Evolutionary conservation across 768 basidiomycete genomes (phyloP).

Genomic region (Agrocybe praecox): DNA sequence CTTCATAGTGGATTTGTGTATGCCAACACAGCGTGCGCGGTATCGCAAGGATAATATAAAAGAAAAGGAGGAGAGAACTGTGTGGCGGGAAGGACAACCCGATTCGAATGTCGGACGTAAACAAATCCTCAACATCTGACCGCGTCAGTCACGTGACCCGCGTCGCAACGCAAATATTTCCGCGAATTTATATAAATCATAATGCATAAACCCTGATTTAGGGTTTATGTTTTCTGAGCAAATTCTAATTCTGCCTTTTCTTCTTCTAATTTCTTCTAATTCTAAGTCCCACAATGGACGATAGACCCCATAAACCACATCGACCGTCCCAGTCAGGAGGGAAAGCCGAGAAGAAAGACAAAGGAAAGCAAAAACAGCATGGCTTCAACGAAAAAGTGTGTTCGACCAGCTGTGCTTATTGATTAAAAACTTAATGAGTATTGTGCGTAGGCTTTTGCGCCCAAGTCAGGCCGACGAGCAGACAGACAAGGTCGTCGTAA

Average conservation of each 20-base stretch:
- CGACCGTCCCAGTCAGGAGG: constrained; percentile 68
- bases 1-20: constrained; percentile 30
- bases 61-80: neutral
- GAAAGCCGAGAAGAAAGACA: constrained; percentile 76
- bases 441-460: constrained; percentile 79
- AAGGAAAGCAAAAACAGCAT: constrained; percentile 70
- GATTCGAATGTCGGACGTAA: constrained; percentile 16
- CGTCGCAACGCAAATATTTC: too few relatives aligned
- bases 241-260: neutral
- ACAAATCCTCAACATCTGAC: constrained; percentile 12
- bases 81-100: constrained; percentile 8
- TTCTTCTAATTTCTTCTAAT: neutral
- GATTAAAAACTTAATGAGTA: constrained; percentile 1
- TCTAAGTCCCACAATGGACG: constrained; percentile 51
- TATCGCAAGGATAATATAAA: constrained; percentile 23
- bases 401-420: neutral
- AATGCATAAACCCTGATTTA: neutral
- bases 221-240: constrained; percentile 3
- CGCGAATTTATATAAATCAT: too few relatives aligned
- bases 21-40: constrained; percentile 13
- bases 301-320: constrained; percentile 83
- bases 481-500: constrained; percentile 89
- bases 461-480: constrained; percentile 86
- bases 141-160: constrained; percentile 32
- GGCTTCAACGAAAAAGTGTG: constrained; percentile 90